A percentile compares a stretch with the other conserved stretches of the same genome.
These are phyloP conservation scores for Phytopythium litorale DNA, from an alignment of 352 stramenopile genomes.

Conservation along the genomic window DNA sequence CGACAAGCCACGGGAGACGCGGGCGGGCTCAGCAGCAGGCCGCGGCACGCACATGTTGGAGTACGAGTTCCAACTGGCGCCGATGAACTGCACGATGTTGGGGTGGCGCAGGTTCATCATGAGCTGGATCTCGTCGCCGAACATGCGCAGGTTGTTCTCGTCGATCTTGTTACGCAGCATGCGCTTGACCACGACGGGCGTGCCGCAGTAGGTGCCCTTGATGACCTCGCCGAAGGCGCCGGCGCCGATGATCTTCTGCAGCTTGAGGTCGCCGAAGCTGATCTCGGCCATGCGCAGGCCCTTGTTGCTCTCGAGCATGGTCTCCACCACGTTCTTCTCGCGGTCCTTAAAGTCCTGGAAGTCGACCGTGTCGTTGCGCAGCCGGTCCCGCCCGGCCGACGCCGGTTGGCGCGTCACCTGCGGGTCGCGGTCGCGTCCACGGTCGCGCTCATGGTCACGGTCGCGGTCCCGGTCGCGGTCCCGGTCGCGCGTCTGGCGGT, in stretches of 20 bases:
- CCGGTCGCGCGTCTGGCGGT: neutral
- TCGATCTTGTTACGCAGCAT: constrained; percentile 90
- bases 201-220: constrained; percentile 88
- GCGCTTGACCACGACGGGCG: constrained; percentile 84
- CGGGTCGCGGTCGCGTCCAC: neutral
- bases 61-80: constrained; percentile 90
- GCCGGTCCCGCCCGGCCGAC: constrained; percentile 15
- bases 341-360: constrained; percentile 85
- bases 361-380: constrained; percentile 54
- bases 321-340: constrained; percentile 86
- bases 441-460: neutral
- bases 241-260: constrained; percentile 86
- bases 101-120: constrained; percentile 90
- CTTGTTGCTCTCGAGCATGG: constrained; percentile 87
- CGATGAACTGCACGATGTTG: constrained; percentile 90
- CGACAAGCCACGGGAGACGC: neutral
- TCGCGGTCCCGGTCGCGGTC: neutral
- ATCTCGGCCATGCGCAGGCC: constrained; percentile 85
- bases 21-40: neutral
- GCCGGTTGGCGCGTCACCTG: neutral
- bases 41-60: constrained; percentile 79
- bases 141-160: constrained; percentile 87
- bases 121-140: constrained; percentile 87
- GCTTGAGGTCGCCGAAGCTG: constrained; percentile 87
- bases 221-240: constrained; percentile 87